Base-by-base conservation (phyloP, 2,329 filamentous ascomycete species). In the Nakataea oryzae region DNA sequence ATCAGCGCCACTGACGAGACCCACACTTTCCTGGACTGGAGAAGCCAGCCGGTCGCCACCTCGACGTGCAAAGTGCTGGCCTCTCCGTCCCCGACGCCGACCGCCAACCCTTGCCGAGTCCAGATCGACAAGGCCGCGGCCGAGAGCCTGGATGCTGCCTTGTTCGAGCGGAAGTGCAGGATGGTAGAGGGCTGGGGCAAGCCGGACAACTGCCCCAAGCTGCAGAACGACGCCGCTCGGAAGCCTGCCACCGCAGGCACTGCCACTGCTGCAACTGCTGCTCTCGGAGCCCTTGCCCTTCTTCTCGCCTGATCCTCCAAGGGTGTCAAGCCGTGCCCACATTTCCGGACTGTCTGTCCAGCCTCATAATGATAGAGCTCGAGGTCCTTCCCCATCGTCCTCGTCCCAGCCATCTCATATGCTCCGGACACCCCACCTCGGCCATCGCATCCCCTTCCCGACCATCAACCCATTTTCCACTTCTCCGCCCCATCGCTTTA, bases 91-190 rank as follows among this genome's bases (percentile, higher is more conserved):
- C 56, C 56, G 13, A 58, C 56, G 17, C 27, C 56, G 17, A 32
- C 56, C 56, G 28, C 56, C 13, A 58, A 58, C 17, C 56, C 56
- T n/a, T 58, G 56, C 56, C 17, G 30, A 14, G 63, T 58, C 34
- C 56, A 63, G 30, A 63, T 65, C 14, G 59, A 58, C 58, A 56
- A 62, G 24, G 61, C 54, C 28, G 21, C 27, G 41, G 55, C 14
- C 60, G 27, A 17, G 61, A 26, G 56, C 61, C 21, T 41, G 58
- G 34, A 55, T 61, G 21, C 61, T 17, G 13, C 17, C 6, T 12
- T 9, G 1, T 24, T 58, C 56, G 7, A 58, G 28, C 17, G 17
- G 17, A 50, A 24, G 41, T 50, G 41, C 41, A 50, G 8, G 17
- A 0, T n/a, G n/a, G n/a, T n/a, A n/a, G n/a, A 3, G 2, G 17